Percentiles rank a stretch among this genome's conserved stretches.
These are phyloP conservation scores for Prosopis cineraria DNA, from an alignment of 306 rosid genomes.

Conservation along the genomic window DNA sequence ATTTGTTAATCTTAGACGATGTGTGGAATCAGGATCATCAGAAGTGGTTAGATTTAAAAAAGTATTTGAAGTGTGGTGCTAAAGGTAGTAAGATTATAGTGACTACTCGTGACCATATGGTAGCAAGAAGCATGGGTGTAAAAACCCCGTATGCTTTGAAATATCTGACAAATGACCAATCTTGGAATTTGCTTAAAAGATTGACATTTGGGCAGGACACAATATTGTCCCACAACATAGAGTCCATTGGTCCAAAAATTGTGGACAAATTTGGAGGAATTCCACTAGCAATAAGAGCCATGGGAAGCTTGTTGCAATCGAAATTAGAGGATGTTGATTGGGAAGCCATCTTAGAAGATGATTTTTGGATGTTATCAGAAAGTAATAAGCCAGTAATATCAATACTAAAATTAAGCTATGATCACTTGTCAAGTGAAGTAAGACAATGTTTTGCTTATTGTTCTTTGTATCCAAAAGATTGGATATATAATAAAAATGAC, in stretches of 20 bases:
- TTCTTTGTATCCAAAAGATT: not conserved
- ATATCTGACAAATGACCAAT: not conserved
- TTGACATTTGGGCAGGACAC: not conserved
- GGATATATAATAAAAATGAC: not conserved
- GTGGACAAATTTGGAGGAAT: not conserved
- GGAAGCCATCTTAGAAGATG: not conserved
- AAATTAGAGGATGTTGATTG: not conserved
- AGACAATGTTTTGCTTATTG: not conserved
- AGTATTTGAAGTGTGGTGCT: not conserved
- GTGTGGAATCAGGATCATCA: not conserved
- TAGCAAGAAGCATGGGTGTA: not conserved
- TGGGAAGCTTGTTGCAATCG: not conserved
- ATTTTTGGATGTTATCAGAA: not conserved
- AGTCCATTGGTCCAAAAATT: not conserved
- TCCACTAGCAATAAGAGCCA: not conserved
- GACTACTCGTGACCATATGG: not conserved
- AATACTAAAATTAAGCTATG: not conserved
- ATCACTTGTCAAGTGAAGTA: not conserved
- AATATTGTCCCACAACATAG: not conserved
- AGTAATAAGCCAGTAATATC: not conserved
- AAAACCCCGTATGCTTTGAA: not conserved
- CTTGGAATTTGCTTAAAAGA: not conserved
- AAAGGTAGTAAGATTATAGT: conserved; percentile 3
- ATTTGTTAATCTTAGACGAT: conserved; percentile 1
- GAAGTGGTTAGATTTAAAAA: not conserved